Base-by-base conservation (phyloP, 2,329 filamentous ascomycete species). In the Fusarium duplospermum region DNA sequence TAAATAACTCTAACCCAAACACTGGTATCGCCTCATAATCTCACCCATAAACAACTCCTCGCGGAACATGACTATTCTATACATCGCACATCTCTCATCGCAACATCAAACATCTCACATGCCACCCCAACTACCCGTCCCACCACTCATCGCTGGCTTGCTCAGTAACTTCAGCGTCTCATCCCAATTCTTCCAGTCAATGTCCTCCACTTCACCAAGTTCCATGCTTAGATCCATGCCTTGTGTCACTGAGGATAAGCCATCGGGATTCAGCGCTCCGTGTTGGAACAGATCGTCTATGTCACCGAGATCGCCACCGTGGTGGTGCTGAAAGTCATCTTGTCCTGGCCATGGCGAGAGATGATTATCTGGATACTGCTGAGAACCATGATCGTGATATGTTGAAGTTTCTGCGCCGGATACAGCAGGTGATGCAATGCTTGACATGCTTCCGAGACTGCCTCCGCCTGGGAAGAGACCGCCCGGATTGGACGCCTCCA, bases 181-280 rank as follows among this genome's bases (percentile, higher is more conserved):
- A 35, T 71, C 69, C 72, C 72, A 75, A 42, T 75, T 70, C 33
- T 70, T 62, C 72, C 72, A 75, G 9, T 75, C 72, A 3, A 75
- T 75, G 7, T 75, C 72, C 4, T 68, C 72, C n/a, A 75, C 62
- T 22, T 75, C 72, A 2, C 70, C 66, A 11, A 73, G 66, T 9
- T 75, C 72, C 35, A 71, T 66, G 6, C 62, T 65, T 18, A 75
- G 24, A 31, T 75, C 72, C 22, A 74, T 59, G 2, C 60, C 38
- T 5, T 36, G 40, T 1, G 31, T n/a, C 7, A 31, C 38, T n/a
- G 29, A n/a, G 10, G 20, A 29, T 29, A 62, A n/a, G 18, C 33
- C 61, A 14, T 29, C n/a, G 22, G 59, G 24, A 4, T 58, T 24
- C 0, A 62, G 29, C 13, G 27, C 11, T 8, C 38, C 47, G 14